A percentile compares a stretch with the other conserved stretches of the same genome.
Conservation (phyloP, 129 eudicot species). For the Heracleum sosnowskyi region DNA sequence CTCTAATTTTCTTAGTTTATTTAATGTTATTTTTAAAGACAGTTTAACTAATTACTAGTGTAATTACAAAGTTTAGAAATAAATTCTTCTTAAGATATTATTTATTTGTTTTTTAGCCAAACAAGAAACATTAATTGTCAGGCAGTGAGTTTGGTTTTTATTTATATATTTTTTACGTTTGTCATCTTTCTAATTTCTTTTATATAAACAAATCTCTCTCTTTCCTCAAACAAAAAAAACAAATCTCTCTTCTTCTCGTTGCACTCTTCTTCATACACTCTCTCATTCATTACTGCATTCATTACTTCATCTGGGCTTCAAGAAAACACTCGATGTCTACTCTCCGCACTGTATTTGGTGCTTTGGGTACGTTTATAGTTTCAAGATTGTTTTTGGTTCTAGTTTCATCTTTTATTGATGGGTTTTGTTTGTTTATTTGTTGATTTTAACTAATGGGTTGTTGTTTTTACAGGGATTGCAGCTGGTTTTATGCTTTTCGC, state of each 20-base stretch:
- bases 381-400: background rate
- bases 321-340: slow-evolving; percentile 16
- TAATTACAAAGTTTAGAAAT: no score
- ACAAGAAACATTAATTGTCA: background rate
- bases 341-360: slow-evolving; percentile 43
- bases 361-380: slow-evolving; percentile 36
- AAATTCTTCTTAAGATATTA: no score
- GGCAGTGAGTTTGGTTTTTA: background rate
- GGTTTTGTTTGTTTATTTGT: background rate
- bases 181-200: background rate
- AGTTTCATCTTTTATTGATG: background rate
- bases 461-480: slow-evolving; percentile 48
- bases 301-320: background rate
- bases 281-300: no score
- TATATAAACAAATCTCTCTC: slow-evolving; percentile 6
- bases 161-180: background rate
- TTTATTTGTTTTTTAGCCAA: background rate
- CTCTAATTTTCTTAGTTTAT: no score
- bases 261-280: background rate
- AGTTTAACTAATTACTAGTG: background rate
- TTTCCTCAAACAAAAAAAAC: no score
- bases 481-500: slow-evolving; percentile 73
- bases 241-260: slow-evolving; percentile 5
- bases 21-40: background rate
- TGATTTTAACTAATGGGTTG: background rate